Percentiles rank a stretch among this genome's conserved stretches.
These are phyloP conservation scores for Aspergillus sp. DNA, from an alignment of 2,329 filamentous ascomycete species.

Conservation along the genomic window DNA sequence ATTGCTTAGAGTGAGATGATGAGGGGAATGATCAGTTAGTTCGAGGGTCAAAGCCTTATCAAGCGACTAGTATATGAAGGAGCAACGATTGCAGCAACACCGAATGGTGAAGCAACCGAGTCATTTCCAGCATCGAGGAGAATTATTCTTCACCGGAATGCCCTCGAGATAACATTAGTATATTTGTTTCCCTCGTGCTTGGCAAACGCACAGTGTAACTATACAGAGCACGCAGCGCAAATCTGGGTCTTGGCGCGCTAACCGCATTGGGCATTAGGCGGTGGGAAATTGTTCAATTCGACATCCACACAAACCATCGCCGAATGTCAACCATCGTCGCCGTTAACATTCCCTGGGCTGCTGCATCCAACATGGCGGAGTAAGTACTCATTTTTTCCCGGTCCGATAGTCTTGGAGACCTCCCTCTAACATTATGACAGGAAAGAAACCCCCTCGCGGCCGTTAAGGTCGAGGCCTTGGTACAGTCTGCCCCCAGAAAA, in stretches of 20 bases:
- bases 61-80: too few species aligned
- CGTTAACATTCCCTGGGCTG: constrained; percentile 13
- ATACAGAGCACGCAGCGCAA: too few species aligned
- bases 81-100: too few species aligned
- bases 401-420: background rate
- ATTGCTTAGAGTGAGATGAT: too few species aligned
- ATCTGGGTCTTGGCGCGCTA: constrained; percentile 23
- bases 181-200: background rate
- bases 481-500: constrained; percentile 46
- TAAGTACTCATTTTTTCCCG: constrained; percentile 10
- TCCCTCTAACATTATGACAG: constrained; percentile 26
- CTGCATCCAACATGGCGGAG: constrained; percentile 28
- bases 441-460: constrained; percentile 71
- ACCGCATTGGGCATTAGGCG: constrained; percentile 15
- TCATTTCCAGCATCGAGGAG: too few species aligned
- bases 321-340: constrained; percentile 13
- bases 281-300: constrained; percentile 24
- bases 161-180: background rate
- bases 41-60: too few species aligned
- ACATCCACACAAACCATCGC: constrained; percentile 28
- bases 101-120: too few species aligned
- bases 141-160: too few species aligned
- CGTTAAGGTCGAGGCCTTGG: constrained; percentile 92
- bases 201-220: too few species aligned
- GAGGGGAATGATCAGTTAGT: too few species aligned